Evolutionary conservation across 2,329 filamentous ascomycete genomes (phyloP).

Genomic region (Ophiocordyceps robertsii): DNA sequence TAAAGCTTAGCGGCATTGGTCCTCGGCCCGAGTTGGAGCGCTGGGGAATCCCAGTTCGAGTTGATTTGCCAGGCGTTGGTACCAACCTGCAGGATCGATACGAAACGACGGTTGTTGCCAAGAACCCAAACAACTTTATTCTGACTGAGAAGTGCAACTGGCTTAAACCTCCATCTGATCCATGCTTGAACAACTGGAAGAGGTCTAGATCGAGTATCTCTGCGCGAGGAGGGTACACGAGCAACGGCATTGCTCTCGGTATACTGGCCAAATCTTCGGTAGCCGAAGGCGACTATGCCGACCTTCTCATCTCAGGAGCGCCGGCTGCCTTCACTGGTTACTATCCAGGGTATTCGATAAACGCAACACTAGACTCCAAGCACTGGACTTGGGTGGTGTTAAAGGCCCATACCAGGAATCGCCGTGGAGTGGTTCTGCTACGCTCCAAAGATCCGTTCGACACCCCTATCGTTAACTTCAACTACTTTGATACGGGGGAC

Average conservation of each 20-base stretch:
- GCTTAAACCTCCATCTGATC: constrained; percentile 13
- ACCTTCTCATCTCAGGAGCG: constrained; percentile 14
- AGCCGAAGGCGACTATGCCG: constrained; percentile 11
- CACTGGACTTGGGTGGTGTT: constrained; percentile 26
- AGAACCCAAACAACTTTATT: constrained; percentile 4
- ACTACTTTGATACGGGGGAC: constrained; percentile 41
- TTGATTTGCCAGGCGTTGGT: constrained; percentile 49
- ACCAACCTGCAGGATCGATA: constrained; percentile 28
- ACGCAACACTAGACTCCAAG: constrained; percentile 12
- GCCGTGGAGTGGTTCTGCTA: constrained; percentile 47
- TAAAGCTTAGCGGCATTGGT: constrained; percentile 32
- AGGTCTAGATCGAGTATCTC: background rate
- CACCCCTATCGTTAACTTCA: constrained; percentile 47
- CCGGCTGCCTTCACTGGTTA: constrained; percentile 14
- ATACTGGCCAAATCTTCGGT: constrained; percentile 14
- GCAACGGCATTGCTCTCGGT: constrained; percentile 9
- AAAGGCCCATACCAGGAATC: constrained; percentile 50
- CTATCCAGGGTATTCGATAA: constrained; percentile 12
- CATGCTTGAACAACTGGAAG: constrained; percentile 13
- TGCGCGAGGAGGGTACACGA: constrained; percentile 9
- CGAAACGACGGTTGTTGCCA: constrained; percentile 8
- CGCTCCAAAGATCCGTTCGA: constrained; percentile 49
- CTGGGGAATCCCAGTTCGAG: constrained; percentile 36
- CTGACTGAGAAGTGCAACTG: constrained; percentile 13
- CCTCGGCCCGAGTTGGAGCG: constrained; percentile 20